Conservation (phyloP, 2,329 filamentous ascomycete species). For the Sclerotinia nivalis region DNA sequence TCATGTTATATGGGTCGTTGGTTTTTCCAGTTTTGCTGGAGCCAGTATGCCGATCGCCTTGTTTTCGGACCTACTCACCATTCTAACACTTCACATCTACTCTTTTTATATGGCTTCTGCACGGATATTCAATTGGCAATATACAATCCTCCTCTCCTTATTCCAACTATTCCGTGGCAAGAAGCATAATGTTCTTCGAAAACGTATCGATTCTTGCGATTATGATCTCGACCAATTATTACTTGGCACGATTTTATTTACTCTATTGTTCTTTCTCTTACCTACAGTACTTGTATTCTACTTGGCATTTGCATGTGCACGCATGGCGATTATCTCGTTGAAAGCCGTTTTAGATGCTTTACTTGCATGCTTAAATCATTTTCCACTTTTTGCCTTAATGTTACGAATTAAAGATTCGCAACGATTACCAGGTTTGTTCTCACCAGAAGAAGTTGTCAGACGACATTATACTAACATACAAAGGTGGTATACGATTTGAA, state of each 20-base stretch:
- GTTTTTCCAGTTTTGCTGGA: constrained; percentile 91
- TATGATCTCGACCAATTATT: constrained; percentile 97
- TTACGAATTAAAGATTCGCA: constrained; percentile 88
- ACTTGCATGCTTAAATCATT: constrained; percentile 93
- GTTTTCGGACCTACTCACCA: constrained; percentile 88
- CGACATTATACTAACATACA: constrained; percentile 28
- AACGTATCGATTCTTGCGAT: constrained; percentile 97
- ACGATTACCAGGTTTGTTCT: constrained; percentile 72
- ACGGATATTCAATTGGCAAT: constrained; percentile 97
- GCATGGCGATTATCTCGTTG: constrained; percentile 91
- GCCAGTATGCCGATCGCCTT: constrained; percentile 96
- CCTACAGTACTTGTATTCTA: constrained; percentile 97
- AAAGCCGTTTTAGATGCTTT: constrained; percentile 91
- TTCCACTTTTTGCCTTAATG: constrained; percentile 96
- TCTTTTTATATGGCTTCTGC: constrained; percentile 97
- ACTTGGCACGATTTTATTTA: constrained; percentile 94
- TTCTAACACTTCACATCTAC: constrained; percentile 94
- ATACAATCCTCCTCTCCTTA: constrained; percentile 94
- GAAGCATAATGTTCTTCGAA: constrained; percentile 94
- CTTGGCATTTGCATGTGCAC: constrained; percentile 87
- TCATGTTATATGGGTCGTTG: constrained; percentile 85
- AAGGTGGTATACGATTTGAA: constrained; percentile 85
- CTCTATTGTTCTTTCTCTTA: constrained; percentile 88
- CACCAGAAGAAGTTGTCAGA: background rate
- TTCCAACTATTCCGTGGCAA: constrained; percentile 98